These are phyloP conservation scores for Penicillium paxilli DNA, from an alignment of 495 filamentous ascomycete species.

Conservation along the genomic window DNA sequence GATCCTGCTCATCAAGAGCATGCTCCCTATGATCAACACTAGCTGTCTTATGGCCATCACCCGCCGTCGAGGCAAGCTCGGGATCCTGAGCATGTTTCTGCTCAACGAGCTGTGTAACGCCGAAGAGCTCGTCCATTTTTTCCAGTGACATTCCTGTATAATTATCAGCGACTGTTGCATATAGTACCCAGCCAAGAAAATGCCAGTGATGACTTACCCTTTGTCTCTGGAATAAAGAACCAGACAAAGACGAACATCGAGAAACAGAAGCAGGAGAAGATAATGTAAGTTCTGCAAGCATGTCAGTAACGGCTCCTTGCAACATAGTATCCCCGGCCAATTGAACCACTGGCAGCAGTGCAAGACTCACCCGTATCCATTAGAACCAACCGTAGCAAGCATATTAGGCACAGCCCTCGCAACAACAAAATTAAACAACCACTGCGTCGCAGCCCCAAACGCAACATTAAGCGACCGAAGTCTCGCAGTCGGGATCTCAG, in stretches of 20 bases:
- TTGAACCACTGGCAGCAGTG: background rate
- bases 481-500: constrained; percentile 70
- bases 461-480: constrained; percentile 68
- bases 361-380: constrained; percentile 56
- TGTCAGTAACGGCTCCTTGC: constrained; percentile 41
- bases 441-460: constrained; percentile 64
- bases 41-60: background rate
- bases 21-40: constrained; percentile 2
- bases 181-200: background rate
- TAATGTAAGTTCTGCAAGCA: constrained; percentile 35
- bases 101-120: constrained; percentile 33
- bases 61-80: constrained; percentile 9
- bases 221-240: constrained; percentile 75
- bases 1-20: background rate
- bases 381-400: constrained; percentile 55
- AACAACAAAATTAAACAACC: constrained; percentile 46
- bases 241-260: constrained; percentile 66
- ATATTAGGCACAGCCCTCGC: constrained; percentile 41
- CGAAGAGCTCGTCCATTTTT: constrained; percentile 55
- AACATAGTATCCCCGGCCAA: constrained; percentile 7
- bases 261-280: constrained; percentile 59
- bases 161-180: constrained; percentile 1
- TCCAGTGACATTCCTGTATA: constrained; percentile 43
- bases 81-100: constrained; percentile 21
- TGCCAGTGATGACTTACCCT: constrained; percentile 44